Base-by-base conservation (phyloP, 1,139 yeast genomes). In the Magnusiomyces tetraspermus region DNA sequence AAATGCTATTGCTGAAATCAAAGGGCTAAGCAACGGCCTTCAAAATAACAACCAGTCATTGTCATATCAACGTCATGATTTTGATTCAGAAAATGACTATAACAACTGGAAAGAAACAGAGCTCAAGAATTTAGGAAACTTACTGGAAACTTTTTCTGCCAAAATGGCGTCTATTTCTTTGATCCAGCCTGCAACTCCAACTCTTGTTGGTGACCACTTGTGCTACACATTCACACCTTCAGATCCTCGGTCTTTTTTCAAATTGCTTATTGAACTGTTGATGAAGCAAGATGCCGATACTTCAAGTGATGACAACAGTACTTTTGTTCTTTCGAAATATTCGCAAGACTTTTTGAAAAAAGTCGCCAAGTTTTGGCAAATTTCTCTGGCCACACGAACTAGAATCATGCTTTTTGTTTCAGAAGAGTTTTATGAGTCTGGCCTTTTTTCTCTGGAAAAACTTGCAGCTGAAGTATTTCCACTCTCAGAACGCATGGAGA, bases 401-500 rank as follows among this genome's bases (percentile, higher is more conserved):
- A 73, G 77, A 0, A 63, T 81, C 1, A 59, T 81, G 3, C 77
- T 76, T 51, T 75, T 82, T 2, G 84, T 67, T 3, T 63, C 64
- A 0, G 61, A 58, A 30, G 65, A 61, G n/a, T 57, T 63, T 53
- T 66, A 61, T 46, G 76, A 81, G 67, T 86, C 83, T 70, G 89
- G 87, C 67, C 75, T 78, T 71, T 85, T 85, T 77, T 88, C 83
- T 70, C 70, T 86, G 71, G 90, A 83, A 72, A 55, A 60, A 19
- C 46, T 63, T 41, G 52, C 59, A 21, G 45, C 54, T 48, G 61
- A 62, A 60, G 76, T 68, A 56, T 75, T 46, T 69, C 49, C 49
- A 10, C 30, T 46, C 22, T 22, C 41, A 11, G 49, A 46, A n/a
- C 26, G 41, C 11, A 33, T 46, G 30, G 42, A 46, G 19, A 22